A percentile compares a stretch with the other conserved stretches of the same genome.
Conservation (phyloP, 495 filamentous ascomycete species). For the Tuber brumale region DNA sequence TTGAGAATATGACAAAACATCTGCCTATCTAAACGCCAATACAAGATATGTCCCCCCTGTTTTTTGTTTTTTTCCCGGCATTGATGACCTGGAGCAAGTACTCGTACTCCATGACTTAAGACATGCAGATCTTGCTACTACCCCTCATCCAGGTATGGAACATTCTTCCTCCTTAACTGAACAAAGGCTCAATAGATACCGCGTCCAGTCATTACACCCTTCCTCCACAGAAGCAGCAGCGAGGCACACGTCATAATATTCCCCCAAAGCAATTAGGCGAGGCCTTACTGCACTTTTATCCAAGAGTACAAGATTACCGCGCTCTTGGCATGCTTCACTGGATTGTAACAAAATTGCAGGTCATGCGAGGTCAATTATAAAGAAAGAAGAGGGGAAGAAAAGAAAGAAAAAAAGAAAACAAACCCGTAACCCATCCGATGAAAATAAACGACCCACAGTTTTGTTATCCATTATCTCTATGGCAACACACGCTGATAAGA, state of each 20-base stretch:
- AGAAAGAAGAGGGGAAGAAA: not conserved
- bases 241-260: not conserved
- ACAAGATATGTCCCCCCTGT: no score
- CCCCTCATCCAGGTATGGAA: not conserved
- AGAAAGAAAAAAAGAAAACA: no score
- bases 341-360: not conserved
- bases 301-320: not conserved
- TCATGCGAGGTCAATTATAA: not conserved
- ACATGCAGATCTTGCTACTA: not conserved
- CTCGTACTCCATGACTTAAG: not conserved
- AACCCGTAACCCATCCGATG: not conserved
- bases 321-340: not conserved
- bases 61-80: no score
- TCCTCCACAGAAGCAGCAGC: not conserved
- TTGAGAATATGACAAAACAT: no score
- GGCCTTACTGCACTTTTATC: not conserved
- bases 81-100: no score
- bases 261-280: not conserved
- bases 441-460: not conserved
- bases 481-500: not conserved
- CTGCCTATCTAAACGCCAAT: no score
- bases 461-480: not conserved
- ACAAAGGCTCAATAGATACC: not conserved
- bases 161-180: not conserved
- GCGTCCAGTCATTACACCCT: not conserved